Percentiles rank a stretch among this genome's conserved stretches.
Evolutionary conservation across 2,329 filamentous ascomycete genomes (phyloP).

Genomic region (Polytolypa hystricis): DNA sequence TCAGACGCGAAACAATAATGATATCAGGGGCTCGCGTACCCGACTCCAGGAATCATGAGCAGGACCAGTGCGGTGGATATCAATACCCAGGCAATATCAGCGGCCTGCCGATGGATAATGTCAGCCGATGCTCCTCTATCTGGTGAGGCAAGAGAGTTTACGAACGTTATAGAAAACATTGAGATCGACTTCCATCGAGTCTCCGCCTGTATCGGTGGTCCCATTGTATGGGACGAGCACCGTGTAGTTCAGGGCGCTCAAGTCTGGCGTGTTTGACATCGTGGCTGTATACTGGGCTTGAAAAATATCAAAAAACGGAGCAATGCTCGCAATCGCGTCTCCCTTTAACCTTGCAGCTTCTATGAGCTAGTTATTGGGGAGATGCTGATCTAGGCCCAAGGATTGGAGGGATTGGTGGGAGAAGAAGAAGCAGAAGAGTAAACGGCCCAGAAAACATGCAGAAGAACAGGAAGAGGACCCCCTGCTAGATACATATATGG

Average conservation of each 20-base stretch:
- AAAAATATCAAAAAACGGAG: no score
- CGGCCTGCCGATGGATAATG: slow-evolving; percentile 43
- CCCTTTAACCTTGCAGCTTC: no score
- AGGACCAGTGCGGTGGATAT: slow-evolving; percentile 67
- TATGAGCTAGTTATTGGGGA: no score
- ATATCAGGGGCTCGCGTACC: slow-evolving; percentile 29
- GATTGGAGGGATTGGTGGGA: no score
- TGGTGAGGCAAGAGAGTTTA: slow-evolving; percentile 3
- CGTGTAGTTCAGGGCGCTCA: slow-evolving; percentile 12
- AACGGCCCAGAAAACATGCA: no score
- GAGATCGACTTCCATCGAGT: slow-evolving; percentile 51
- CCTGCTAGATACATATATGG: no score
- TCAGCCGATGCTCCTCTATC: not conserved
- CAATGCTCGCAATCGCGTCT: no score
- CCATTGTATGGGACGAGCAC: slow-evolving; percentile 47
- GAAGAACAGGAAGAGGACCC: no score
- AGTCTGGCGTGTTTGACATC: slow-evolving; percentile 6
- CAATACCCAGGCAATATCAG: slow-evolving; percentile 74
- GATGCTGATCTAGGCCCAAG: no score
- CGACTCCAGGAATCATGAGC: slow-evolving; percentile 87
- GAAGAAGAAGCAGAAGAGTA: no score
- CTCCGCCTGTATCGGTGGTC: slow-evolving; percentile 49
- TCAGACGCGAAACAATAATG: not conserved
- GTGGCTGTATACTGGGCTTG: no score
- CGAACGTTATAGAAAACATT: slow-evolving; percentile 68